Evolutionary conservation across 1,284 basidiomycete genomes (phyloP).

Genomic region (Phellopilus nigrolimitatus): DNA sequence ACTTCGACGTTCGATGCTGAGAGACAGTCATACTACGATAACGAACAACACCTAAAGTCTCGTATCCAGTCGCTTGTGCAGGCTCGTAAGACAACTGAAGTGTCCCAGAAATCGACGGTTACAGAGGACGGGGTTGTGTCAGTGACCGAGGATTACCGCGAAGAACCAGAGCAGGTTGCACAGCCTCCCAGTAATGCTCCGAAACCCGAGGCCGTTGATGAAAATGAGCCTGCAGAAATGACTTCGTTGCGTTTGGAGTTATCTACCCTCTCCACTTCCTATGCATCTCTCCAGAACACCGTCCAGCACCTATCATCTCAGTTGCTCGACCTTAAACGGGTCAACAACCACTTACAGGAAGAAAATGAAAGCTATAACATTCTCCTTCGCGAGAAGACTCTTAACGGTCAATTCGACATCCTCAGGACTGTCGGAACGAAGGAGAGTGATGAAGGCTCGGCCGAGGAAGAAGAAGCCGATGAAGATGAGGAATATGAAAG

Average conservation of each 20-base stretch:
- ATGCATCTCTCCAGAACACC: conserved; percentile 73
- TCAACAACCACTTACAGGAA: conserved; percentile 80
- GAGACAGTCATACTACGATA: conserved; percentile 81
- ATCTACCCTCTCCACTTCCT: conserved; percentile 76
- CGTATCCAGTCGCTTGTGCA: conserved; percentile 75
- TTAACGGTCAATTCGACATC: conserved; percentile 80
- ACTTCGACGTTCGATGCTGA: conserved; percentile 78
- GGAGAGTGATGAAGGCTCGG: conserved; percentile 26
- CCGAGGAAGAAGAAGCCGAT: conserved; percentile 46
- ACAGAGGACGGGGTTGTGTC: conserved; percentile 23
- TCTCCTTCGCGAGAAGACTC: conserved; percentile 80
- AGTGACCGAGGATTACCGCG: conserved; percentile 33
- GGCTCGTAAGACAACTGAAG: conserved; percentile 43
- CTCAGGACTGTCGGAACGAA: conserved; percentile 55
- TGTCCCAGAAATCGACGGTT: not conserved
- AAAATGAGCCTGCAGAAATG: conserved; percentile 78
- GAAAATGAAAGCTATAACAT: conserved; percentile 96
- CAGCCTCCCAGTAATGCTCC: conserved; percentile 29
- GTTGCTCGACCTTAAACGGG: conserved; percentile 70
- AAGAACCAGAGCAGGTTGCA: conserved; percentile 32
- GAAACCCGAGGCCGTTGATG: conserved; percentile 47
- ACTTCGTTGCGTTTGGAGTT: conserved; percentile 72
- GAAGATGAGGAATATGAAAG: conserved; percentile 37
- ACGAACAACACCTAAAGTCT: conserved; percentile 82
- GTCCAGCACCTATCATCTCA: conserved; percentile 71